Conservation (phyloP, 2,329 filamentous ascomycete species). For the Epichloe gansuensis region DNA sequence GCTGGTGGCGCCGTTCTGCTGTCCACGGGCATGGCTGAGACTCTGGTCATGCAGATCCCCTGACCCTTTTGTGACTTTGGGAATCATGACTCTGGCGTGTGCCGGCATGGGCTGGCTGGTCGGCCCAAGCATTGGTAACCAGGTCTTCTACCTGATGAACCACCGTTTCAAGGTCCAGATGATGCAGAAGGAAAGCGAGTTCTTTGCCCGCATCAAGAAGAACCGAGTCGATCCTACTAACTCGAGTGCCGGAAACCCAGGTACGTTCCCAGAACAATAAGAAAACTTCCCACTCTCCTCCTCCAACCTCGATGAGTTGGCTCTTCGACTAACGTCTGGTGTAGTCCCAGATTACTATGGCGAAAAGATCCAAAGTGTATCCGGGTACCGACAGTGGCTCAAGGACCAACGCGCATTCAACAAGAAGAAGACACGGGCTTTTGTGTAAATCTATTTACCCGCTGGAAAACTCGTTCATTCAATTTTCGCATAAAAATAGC, state of each 20-base stretch:
- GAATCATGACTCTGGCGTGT: constrained; percentile 64
- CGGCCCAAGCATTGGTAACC: constrained; percentile 71
- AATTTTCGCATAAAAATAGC: background rate
- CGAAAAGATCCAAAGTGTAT: constrained; percentile 91
- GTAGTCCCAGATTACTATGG: constrained; percentile 91
- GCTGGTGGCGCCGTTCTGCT: constrained; percentile 53
- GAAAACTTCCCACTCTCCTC: background rate
- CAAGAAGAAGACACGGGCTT: constrained; percentile 71
- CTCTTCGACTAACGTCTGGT: constrained; percentile 10
- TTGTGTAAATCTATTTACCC: constrained; percentile 31
- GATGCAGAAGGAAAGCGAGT: constrained; percentile 81
- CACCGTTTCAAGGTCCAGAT: constrained; percentile 60
- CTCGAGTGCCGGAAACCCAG: constrained; percentile 80
- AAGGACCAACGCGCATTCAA: constrained; percentile 97
- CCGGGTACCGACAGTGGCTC: constrained; percentile 86
- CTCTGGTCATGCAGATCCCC: constrained; percentile 57
- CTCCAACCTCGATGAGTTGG: background rate
- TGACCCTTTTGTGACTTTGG: constrained; percentile 80
- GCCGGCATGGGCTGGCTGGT: constrained; percentile 78
- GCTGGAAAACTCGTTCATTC: background rate
- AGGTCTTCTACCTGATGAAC: constrained; percentile 67
- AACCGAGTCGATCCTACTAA: constrained; percentile 84
- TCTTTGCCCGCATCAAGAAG: constrained; percentile 84
- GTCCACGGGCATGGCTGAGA: constrained; percentile 60
- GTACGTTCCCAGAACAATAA: constrained; percentile 21